Evolutionary conservation across 306 rosid genomes (phyloP).

Genomic region (Psophocarpus tetragonolobus): DNA sequence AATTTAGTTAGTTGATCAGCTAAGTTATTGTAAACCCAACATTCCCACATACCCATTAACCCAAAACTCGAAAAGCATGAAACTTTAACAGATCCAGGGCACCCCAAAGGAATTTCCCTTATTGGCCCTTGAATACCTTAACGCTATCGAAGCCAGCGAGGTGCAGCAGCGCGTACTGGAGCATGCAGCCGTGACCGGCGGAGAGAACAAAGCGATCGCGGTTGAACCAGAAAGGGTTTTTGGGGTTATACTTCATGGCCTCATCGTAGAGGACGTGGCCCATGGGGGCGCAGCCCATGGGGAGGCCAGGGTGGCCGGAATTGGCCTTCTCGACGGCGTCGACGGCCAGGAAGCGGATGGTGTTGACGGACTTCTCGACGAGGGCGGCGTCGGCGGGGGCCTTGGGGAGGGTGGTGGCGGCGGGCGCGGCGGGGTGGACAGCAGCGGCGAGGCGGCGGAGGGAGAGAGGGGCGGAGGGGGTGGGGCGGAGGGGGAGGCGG

Average conservation of each 20-base stretch:
- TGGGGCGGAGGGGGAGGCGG: constrained; percentile 48
- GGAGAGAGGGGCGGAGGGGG: background rate
- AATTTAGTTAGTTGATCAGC: too few relatives aligned
- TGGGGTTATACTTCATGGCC: constrained; percentile 85
- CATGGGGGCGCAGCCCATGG: constrained; percentile 99
- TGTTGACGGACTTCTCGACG: constrained; percentile 81
- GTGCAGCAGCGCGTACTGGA: constrained; percentile 91
- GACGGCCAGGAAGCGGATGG: constrained; percentile 84
- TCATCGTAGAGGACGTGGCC: constrained; percentile 91
- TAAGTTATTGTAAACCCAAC: too few relatives aligned
- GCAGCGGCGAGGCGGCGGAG: background rate
- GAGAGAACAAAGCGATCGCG: constrained; percentile 94
- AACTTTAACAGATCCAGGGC: background rate
- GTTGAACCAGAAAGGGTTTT: constrained; percentile 92
- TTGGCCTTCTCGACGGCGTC: constrained; percentile 95
- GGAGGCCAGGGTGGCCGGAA: constrained; percentile 95
- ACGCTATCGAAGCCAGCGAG: constrained; percentile 94
- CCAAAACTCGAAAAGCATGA: background rate
- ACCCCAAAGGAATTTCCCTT: background rate
- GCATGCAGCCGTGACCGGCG: constrained; percentile 98
- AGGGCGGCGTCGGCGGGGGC: constrained; percentile 59
- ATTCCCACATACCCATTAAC: background rate
- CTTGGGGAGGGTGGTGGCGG: constrained; percentile 52
- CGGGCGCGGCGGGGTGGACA: constrained; percentile 38
- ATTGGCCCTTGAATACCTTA: constrained; percentile 46